Evolutionary conservation across 2,329 filamentous ascomycete genomes (phyloP).

Genomic region (Colletotrichum sp.): DNA sequence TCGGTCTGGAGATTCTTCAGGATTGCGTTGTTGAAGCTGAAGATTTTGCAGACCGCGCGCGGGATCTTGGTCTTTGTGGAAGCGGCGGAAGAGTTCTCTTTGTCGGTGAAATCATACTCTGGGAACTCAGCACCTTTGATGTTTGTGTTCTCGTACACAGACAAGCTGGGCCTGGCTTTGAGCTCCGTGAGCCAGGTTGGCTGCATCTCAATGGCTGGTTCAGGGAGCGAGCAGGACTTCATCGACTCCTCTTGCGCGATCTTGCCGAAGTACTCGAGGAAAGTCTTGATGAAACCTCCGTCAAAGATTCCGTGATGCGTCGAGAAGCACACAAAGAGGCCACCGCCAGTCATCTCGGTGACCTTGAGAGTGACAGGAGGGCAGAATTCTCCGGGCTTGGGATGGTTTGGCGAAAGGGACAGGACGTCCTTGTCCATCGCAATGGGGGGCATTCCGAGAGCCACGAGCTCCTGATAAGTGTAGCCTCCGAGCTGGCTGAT

Average conservation of each 20-base stretch:
- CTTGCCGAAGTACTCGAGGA: constrained; percentile 7
- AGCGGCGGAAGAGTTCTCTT: neutral
- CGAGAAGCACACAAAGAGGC: constrained; percentile 34
- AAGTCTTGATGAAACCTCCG: neutral
- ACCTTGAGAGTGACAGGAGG: constrained; percentile 4
- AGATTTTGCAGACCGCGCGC: neutral
- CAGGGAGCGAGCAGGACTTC: too few species aligned
- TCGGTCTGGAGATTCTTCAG: neutral
- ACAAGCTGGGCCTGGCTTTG: neutral
- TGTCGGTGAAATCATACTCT: neutral
- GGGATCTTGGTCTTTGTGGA: neutral
- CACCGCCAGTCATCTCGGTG: neutral
- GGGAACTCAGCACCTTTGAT: neutral
- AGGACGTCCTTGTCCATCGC: constrained; percentile 13
- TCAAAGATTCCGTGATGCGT: constrained; percentile 41
- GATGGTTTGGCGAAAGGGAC: constrained; percentile 1
- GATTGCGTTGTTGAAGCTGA: neutral
- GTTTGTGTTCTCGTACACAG: neutral
- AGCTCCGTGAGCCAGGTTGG: neutral
- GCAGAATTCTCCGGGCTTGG: neutral
- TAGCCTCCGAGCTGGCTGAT: neutral
- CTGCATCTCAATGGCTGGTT: neutral
- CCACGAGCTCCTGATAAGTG: neutral
- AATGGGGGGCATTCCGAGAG: neutral
- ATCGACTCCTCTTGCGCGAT: neutral